A percentile compares a stretch with the other conserved stretches of the same genome.
These are phyloP conservation scores for Suillus americanus DNA, from an alignment of 768 basidiomycete genomes.

Conservation along the genomic window DNA sequence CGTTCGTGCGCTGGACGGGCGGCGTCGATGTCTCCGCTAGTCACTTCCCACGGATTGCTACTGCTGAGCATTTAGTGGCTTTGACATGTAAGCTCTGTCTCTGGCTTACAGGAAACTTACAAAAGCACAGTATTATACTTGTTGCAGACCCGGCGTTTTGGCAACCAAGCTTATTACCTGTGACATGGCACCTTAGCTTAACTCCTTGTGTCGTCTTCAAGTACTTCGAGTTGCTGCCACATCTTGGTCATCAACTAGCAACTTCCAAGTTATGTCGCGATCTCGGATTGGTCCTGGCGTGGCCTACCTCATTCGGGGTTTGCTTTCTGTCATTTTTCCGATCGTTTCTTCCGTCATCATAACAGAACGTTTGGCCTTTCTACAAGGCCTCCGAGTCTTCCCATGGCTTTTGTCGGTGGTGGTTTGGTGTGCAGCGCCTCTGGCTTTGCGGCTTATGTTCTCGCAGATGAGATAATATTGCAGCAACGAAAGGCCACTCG, in stretches of 20 bases:
- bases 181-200: neutral
- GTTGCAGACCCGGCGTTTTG: neutral
- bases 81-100: neutral
- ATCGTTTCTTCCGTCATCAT: conserved; percentile 13
- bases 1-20: neutral
- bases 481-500: conserved; percentile 20
- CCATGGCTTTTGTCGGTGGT: conserved; percentile 5
- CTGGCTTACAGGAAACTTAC: neutral
- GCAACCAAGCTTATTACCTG: neutral
- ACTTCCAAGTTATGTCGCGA: neutral
- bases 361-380: conserved; percentile 9
- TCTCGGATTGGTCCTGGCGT: conserved; percentile 20
- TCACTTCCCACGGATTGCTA: neutral
- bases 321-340: conserved; percentile 14
- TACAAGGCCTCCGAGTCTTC: conserved; percentile 13
- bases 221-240: neutral
- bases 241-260: neutral
- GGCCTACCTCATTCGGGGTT: conserved; percentile 17
- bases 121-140: neutral
- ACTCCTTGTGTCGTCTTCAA: neutral
- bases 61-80: neutral
- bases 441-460: neutral
- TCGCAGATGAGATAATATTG: conserved; percentile 4
- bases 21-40: neutral
- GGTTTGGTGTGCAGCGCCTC: conserved; percentile 4